Evolutionary conservation across 257 asterid genomes (phyloP).

Genomic region (Dorcoceras hygrometricum): DNA sequence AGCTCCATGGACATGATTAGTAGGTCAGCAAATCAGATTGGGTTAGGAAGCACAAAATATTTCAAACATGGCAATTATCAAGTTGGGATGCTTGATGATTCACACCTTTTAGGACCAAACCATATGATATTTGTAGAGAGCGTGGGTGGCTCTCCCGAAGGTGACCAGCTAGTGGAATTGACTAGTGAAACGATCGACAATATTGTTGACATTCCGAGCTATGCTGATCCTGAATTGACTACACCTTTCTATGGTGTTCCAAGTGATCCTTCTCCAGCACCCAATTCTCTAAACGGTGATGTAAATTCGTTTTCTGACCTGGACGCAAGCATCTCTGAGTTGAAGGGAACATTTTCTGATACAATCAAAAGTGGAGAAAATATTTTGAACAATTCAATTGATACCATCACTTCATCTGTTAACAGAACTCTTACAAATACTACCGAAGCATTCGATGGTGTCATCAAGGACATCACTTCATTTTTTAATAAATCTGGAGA

Average conservation of each 20-base stretch:
- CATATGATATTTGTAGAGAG: constrained; percentile 40
- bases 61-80: constrained; percentile 24
- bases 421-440: constrained; percentile 38
- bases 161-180: constrained; percentile 35
- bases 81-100: constrained; percentile 24
- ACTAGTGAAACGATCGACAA: constrained; percentile 26
- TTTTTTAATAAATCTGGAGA: constrained; percentile 59
- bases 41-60: constrained; percentile 19
- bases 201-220: constrained; percentile 25
- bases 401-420: constrained; percentile 47
- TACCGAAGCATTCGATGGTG: constrained; percentile 48
- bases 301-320: constrained; percentile 39
- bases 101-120: constrained; percentile 27
- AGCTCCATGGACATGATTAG: constrained; percentile 23
- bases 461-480: constrained; percentile 33
- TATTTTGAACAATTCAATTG: constrained; percentile 45
- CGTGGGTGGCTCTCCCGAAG: constrained; percentile 33
- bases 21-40: constrained; percentile 23
- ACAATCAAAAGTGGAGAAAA: constrained; percentile 46
- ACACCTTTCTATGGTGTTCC: constrained; percentile 22
- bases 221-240: constrained; percentile 28
- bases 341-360: constrained; percentile 33
- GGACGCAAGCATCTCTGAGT: constrained; percentile 30
- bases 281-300: constrained; percentile 37
- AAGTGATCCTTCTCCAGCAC: constrained; percentile 33